phyloP scores from a whole-genome alignment of 257 asterid species.

The Prunella vulgaris region DNA sequence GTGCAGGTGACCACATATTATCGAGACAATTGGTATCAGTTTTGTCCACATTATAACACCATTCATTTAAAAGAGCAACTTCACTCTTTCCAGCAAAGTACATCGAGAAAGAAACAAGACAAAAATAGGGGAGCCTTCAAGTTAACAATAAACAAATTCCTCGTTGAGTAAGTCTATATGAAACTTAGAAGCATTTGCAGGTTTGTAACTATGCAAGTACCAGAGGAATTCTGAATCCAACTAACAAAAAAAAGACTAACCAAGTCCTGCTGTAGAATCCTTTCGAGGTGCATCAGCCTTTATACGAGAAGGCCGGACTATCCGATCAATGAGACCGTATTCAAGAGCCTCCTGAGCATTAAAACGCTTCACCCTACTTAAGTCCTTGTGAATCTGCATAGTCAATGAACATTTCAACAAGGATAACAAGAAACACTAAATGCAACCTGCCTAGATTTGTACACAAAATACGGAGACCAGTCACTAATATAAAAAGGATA shows the following conservation, averaged over 20 bases:
- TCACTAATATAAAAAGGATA: too few species aligned
- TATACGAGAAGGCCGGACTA: constrained; percentile 65
- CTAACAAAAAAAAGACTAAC: background rate
- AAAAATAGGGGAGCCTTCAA: background rate
- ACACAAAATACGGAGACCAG: too few species aligned
- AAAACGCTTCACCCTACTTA: constrained; percentile 60
- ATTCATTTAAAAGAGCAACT: background rate
- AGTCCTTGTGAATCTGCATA: constrained; percentile 67
- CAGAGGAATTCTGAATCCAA: background rate
- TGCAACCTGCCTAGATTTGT: background rate
- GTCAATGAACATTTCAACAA: background rate
- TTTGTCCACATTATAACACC: background rate
- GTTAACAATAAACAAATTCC: background rate
- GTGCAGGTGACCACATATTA: too few species aligned
- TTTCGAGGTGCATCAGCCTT: constrained; percentile 23
- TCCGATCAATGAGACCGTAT: constrained; percentile 80
- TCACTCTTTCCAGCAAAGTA: background rate
- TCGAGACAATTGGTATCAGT: too few species aligned
- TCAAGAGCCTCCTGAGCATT: constrained; percentile 81
- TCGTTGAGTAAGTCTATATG: background rate
- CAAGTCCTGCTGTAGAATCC: constrained; percentile 28
- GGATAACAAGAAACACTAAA: background rate
- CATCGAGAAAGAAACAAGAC: background rate
- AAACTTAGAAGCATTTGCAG: background rate
- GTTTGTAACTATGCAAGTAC: background rate